Conservation (phyloP, 768 basidiomycete species). For the Rhizopogon sp. region DNA sequence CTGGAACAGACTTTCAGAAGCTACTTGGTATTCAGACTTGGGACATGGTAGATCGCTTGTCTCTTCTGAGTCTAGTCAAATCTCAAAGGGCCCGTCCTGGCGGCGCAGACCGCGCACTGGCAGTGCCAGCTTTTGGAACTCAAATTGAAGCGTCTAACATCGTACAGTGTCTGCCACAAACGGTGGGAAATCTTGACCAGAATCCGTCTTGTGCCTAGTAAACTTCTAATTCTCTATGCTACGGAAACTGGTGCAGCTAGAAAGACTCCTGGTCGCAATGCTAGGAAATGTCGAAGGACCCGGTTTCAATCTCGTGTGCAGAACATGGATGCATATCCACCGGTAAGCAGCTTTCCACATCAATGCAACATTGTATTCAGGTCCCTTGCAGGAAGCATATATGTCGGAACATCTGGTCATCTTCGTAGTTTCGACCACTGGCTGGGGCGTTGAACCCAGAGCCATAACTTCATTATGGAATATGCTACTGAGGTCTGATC, state of each 20-base stretch:
- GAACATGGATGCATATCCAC: conserved; percentile 26
- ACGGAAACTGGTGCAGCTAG: conserved; percentile 92
- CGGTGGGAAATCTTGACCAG: too few species aligned
- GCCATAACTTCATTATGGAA: conserved; percentile 78
- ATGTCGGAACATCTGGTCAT: conserved; percentile 63
- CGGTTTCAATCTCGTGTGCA: conserved; percentile 41
- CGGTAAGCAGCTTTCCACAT: conserved; percentile 10
- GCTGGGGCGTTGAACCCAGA: conserved; percentile 76
- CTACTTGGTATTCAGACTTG: neutral
- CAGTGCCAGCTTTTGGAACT: too few species aligned
- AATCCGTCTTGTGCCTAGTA: conserved; percentile 10
- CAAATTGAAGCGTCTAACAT: too few species aligned
- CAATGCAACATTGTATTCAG: neutral
- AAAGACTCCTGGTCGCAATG: conserved; percentile 73
- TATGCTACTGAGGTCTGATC: conserved; percentile 67
- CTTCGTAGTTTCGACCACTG: conserved; percentile 82
- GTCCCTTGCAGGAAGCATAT: conserved; percentile 48
- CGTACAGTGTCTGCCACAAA: too few species aligned
- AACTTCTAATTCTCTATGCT: conserved; percentile 71
- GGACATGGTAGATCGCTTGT: neutral
- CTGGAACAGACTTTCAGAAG: neutral
- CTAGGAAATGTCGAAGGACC: conserved; percentile 55
- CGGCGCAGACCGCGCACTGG: too few species aligned
- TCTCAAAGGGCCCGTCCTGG: too few species aligned
- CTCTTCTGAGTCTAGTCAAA: too few species aligned